A percentile compares a stretch with the other conserved stretches of the same genome.
Conservation (phyloP, 176 grass and related monocot genomes). For the Oryza australiensis region DNA sequence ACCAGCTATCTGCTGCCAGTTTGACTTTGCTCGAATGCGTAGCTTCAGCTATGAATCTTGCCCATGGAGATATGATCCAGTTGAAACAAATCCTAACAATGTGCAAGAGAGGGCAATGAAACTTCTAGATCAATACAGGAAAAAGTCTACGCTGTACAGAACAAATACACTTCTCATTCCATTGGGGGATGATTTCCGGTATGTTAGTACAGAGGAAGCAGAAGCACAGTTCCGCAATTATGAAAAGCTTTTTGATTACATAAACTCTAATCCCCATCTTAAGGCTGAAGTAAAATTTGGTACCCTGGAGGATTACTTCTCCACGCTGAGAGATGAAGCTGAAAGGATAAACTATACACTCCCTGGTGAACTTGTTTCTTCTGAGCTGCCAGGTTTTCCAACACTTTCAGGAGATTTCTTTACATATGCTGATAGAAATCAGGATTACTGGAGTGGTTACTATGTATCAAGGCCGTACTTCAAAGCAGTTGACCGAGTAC, state of each 20-base stretch:
- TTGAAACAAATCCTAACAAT: slow-evolving; percentile 80
- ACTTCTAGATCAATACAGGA: slow-evolving; percentile 95
- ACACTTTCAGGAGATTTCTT: slow-evolving; percentile 98
- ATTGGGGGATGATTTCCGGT: slow-evolving; percentile 97
- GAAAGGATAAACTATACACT: slow-evolving; percentile 85
- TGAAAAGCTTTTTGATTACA: slow-evolving; percentile 91
- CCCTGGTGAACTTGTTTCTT: slow-evolving; percentile 75
- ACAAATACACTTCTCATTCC: slow-evolving; percentile 95
- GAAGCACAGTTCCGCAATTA: slow-evolving; percentile 95
- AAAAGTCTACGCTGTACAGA: slow-evolving; percentile 95
- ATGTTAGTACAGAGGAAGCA: slow-evolving; percentile 84
- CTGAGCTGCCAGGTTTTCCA: slow-evolving; percentile 83
- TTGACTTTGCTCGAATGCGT: slow-evolving; percentile 94
- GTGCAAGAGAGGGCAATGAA: slow-evolving; percentile 80
- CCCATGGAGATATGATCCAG: slow-evolving; percentile 79
- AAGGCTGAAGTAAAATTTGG: slow-evolving; percentile 95
- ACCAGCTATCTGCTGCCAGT: slow-evolving; percentile 98
- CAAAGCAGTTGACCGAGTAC: slow-evolving; percentile 90
- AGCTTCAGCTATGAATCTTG: slow-evolving; percentile 78
- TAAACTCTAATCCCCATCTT: slow-evolving; percentile 77
- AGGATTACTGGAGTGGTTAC: slow-evolving; percentile 99
- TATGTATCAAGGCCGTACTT: slow-evolving; percentile 98
- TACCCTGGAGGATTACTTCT: slow-evolving; percentile 96
- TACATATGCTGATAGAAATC: slow-evolving; percentile 91
- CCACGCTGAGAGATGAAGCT: slow-evolving; percentile 75